Percentiles rank a stretch among this genome's conserved stretches.
Evolutionary conservation across 2,329 filamentous ascomycete species (phyloP).

Genomic region (Claviceps sorghi): DNA sequence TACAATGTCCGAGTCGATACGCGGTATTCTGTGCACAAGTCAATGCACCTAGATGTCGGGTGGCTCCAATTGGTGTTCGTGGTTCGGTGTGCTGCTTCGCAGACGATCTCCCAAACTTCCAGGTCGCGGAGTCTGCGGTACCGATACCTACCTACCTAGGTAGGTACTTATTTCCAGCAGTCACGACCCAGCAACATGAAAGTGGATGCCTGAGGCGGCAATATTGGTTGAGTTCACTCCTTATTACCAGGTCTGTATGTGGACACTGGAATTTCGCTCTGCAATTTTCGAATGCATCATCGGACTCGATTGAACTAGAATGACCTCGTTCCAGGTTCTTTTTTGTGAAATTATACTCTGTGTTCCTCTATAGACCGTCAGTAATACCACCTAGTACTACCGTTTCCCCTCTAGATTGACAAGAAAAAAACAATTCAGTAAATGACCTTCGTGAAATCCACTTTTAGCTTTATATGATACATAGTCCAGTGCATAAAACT

Average conservation of each 20-base stretch:
- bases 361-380: no score
- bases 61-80: constrained; percentile 3
- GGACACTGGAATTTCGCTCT: background rate
- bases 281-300: background rate
- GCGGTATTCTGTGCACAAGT: background rate
- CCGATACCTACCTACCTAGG: background rate
- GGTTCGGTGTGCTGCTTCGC: background rate
- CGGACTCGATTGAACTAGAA: background rate
- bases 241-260: constrained; percentile 4
- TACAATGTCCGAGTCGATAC: background rate
- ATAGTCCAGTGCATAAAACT: no score
- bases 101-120: background rate
- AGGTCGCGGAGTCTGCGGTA: background rate
- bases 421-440: no score
- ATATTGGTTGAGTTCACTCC: background rate
- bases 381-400: no score
- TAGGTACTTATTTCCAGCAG: no score
- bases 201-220: constrained; percentile 12
- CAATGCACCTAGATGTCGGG: background rate
- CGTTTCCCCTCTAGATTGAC: no score
- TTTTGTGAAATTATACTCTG: no score
- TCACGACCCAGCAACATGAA: background rate
- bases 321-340: no score
- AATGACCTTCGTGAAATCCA: no score
- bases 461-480: no score